Conservation (phyloP, 805 yeast species). For the Candida odintsovae region DNA sequence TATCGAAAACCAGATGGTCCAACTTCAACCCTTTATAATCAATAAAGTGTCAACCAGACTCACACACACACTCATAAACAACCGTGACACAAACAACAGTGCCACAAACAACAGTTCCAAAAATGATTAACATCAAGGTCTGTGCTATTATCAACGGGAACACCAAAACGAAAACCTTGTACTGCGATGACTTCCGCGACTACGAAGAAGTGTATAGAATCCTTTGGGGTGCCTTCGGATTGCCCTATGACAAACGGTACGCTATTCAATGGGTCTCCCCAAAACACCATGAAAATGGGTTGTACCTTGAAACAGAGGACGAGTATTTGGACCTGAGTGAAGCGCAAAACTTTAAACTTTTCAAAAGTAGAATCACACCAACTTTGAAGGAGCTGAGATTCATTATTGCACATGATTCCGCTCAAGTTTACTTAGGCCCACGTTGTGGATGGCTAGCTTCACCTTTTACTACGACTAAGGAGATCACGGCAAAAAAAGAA, state of each 20-base stretch:
- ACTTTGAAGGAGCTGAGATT: background rate
- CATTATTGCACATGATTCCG: background rate
- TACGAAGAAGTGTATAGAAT: background rate
- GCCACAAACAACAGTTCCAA: background rate
- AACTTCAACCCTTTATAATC: too few relatives aligned
- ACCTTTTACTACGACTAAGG: background rate
- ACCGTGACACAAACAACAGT: too few relatives aligned
- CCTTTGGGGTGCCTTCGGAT: background rate
- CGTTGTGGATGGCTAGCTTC: background rate
- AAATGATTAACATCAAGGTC: background rate
- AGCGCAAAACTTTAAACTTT: too few relatives aligned
- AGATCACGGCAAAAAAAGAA: too few relatives aligned
- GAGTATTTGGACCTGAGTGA: too few relatives aligned
- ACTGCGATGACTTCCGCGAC: background rate
- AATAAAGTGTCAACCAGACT: too few relatives aligned
- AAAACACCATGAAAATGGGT: too few relatives aligned
- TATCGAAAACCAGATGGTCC: too few relatives aligned
- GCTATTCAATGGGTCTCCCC: background rate
- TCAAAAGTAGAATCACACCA: background rate
- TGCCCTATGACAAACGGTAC: background rate
- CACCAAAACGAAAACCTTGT: background rate
- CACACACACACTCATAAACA: too few relatives aligned
- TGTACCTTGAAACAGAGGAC: too few relatives aligned
- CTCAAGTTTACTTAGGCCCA: background rate
- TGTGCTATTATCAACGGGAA: background rate